A percentile compares a stretch with the other conserved stretches of the same genome.
phyloP scores from a whole-genome alignment of 805 yeast species.

The Metschnikowia colocasiae region DNA sequence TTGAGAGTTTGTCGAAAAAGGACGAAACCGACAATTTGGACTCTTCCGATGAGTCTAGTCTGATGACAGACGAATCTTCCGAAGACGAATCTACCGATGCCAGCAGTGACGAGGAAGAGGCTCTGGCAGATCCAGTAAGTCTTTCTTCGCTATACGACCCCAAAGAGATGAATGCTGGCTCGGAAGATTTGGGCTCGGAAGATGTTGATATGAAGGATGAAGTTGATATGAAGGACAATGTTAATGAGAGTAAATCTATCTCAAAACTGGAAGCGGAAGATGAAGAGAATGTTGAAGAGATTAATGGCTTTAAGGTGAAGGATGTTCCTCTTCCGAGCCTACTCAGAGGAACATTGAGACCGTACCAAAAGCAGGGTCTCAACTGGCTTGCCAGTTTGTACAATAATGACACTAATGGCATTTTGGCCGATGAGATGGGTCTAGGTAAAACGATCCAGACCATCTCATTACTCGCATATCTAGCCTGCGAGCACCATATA shows the following conservation, averaged over 20 bases:
- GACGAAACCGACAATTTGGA: conserved; percentile 18
- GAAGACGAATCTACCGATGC: conserved; percentile 9
- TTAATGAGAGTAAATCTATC: neutral
- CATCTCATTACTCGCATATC: conserved; percentile 74
- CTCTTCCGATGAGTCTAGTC: conserved; percentile 19
- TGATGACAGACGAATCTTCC: conserved; percentile 19
- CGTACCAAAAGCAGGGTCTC: conserved; percentile 91
- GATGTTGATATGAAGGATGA: neutral
- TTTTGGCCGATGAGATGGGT: conserved; percentile 99
- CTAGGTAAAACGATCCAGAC: conserved; percentile 96
- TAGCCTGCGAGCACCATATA: conserved; percentile 88
- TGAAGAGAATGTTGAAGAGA: conserved; percentile 27
- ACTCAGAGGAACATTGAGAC: conserved; percentile 78
- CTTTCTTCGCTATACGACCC: conserved; percentile 5
- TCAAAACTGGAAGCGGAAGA: conserved; percentile 11
- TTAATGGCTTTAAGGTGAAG: conserved; percentile 40
- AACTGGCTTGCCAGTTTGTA: conserved; percentile 96
- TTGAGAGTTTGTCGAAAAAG: conserved; percentile 17
- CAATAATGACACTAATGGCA: conserved; percentile 91
- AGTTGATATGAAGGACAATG: neutral
- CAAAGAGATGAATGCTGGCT: conserved; percentile 1
- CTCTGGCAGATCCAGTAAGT: neutral
- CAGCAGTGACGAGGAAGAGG: neutral
- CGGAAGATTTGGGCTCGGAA: neutral
- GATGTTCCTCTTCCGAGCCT: conserved; percentile 78